These are phyloP conservation scores for Moesziomyces globuligerus DNA, from an alignment of 1,284 basidiomycete species.

Conservation along the genomic window DNA sequence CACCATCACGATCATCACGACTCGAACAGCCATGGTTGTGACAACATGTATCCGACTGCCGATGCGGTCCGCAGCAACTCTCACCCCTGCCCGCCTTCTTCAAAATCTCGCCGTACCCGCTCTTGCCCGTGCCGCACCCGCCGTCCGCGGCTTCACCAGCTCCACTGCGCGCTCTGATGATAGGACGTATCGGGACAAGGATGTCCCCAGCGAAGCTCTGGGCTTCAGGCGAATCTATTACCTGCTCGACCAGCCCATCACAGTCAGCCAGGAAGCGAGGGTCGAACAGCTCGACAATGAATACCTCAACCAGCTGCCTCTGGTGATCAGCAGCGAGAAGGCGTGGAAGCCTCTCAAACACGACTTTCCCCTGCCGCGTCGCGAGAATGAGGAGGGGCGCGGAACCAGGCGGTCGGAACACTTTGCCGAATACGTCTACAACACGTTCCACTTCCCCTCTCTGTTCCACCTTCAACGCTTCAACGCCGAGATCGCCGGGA, in stretches of 20 bases:
- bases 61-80: not conserved
- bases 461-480: constrained; percentile 10
- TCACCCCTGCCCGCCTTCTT: not conserved
- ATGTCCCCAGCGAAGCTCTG: too few species aligned
- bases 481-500: constrained; percentile 3
- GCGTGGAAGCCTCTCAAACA: constrained; percentile 2
- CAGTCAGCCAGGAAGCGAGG: constrained; percentile 1
- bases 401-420: not conserved
- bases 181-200: not conserved
- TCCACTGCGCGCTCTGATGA: not conserved
- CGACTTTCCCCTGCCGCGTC: constrained; percentile 9
- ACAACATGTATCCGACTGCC: not conserved
- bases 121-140: not conserved
- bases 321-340: constrained; percentile 8
- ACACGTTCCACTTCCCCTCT: constrained; percentile 16
- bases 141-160: not conserved
- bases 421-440: constrained; percentile 28
- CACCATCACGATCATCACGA: not conserved
- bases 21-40: not conserved
- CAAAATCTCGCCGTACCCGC: not conserved
- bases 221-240: constrained; percentile 10
- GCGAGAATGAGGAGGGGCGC: too few species aligned
- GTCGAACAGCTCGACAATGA: constrained; percentile 8
- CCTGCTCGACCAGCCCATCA: constrained; percentile 1
- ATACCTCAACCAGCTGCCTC: not conserved